A percentile compares a stretch with the other conserved stretches of the same genome.
Evolutionary conservation across 441 rosid species (phyloP).

Genomic region (Adansonia rubrostipa): DNA sequence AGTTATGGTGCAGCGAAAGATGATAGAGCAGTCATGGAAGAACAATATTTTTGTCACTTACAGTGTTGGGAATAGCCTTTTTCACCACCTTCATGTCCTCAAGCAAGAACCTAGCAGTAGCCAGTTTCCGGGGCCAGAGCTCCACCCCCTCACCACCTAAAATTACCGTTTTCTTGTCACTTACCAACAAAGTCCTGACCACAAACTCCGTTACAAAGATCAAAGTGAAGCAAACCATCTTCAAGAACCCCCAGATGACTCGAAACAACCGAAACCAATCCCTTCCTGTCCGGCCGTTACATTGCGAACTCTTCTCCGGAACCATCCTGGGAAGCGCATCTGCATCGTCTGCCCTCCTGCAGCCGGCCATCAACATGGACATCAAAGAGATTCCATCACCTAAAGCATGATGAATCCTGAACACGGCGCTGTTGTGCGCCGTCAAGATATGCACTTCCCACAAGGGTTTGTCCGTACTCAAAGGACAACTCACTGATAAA

Average conservation of each 20-base stretch:
- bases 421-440: conserved; percentile 40
- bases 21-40: too few relatives aligned
- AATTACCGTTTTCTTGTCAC: conserved; percentile 50
- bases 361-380: conserved; percentile 55
- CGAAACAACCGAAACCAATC: conserved; percentile 9
- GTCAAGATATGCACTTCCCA: conserved; percentile 61
- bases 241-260: conserved; percentile 29
- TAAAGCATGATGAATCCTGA: conserved; percentile 60
- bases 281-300: conserved; percentile 9
- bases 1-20: background rate
- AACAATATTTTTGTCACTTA: conserved; percentile 24
- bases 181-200: conserved; percentile 39
- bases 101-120: conserved; percentile 52
- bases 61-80: conserved; percentile 43
- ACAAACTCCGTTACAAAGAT: conserved; percentile 43
- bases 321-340: conserved; percentile 40
- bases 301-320: background rate
- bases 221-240: conserved; percentile 43
- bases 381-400: conserved; percentile 69
- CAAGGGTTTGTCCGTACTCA: conserved; percentile 49
- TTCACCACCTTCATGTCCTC: conserved; percentile 62
- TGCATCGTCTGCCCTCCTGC: conserved; percentile 46
- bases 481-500: conserved; percentile 46
- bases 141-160: conserved; percentile 67
- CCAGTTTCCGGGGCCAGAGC: conserved; percentile 63